Base-by-base conservation (phyloP, 2,329 filamentous ascomycete genomes). In the Eurotiales sp. region DNA sequence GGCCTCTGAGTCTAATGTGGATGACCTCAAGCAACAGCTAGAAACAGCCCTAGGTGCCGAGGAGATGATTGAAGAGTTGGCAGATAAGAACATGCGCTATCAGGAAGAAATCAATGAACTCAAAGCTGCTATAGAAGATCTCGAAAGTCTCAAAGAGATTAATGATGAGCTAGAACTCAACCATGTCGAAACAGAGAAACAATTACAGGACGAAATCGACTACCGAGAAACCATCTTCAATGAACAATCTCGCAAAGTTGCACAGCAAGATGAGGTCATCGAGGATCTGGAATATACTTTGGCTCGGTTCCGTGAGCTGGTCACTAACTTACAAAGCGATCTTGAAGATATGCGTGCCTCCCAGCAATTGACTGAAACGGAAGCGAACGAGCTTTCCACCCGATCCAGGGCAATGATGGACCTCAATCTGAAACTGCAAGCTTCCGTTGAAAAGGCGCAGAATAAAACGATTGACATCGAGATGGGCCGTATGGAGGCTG, bases 381-480 rank as follows among this genome's bases (percentile, higher is more conserved):
- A 97, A 67, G 90, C 92, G 1, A 90, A 91, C 66, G 90, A 97
- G 67, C 82, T 97, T 50, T 91, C 86, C 58, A 88, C 83, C 61
- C 87, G 90, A 56, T 95, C 92, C 40, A 84, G 90, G 56, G 90
- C 92, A 49, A 95, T 99, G 86, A 88, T 96, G 82, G 92, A 99
- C 63, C 80, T 99, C 41, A 97, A 97, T 69, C 82, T 92, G 80
- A 95, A 95, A 72, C 80, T 99, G 39, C 92, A 96, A 64, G 82
- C 88, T 51, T 95, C 90, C 11, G 90, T 90, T 10, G 82, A 90
- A 36, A 96, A 96, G 74, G 87, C 92, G 2, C 92, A 96, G 67
- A 85, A 89, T 63, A 97, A 96, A 74, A 90, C 90, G 0, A 95
- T 99, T 56, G 91, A 96, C 59, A 78, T 96, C 25, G 91, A 97